Percentiles rank a stretch among this genome's conserved stretches.
These are phyloP conservation scores for Lathyrus aphaca DNA, from an alignment of 306 rosid genomes.

Conservation along the genomic window DNA sequence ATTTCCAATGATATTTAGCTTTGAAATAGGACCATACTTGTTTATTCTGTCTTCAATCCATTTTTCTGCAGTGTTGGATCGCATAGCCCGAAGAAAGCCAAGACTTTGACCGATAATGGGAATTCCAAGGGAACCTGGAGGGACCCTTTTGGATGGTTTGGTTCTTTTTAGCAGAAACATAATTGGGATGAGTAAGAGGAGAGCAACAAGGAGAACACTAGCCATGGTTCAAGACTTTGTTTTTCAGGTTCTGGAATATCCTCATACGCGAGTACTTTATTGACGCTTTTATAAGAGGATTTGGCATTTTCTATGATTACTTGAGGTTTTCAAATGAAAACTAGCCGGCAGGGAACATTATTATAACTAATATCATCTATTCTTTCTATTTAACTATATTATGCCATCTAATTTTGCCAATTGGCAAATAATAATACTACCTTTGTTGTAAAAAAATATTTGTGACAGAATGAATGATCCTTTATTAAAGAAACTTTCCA, in stretches of 20 bases:
- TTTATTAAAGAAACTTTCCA: too few relatives aligned
- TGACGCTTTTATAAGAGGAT: conserved; percentile 3
- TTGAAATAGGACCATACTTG: conserved; percentile 71
- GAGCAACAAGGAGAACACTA: conserved; percentile 26
- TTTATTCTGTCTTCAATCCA: conserved; percentile 58
- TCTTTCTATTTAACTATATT: not conserved
- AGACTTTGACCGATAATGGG: conserved; percentile 73
- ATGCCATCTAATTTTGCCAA: not conserved
- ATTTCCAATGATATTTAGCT: conserved; percentile 71
- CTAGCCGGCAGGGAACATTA: conserved; percentile 15
- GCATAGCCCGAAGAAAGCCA: conserved; percentile 59
- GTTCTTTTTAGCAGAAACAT: conserved; percentile 47
- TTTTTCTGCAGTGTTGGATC: conserved; percentile 63
- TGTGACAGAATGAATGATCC: too few relatives aligned
- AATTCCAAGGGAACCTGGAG: conserved; percentile 79
- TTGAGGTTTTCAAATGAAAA: not conserved
- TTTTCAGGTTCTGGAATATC: not conserved
- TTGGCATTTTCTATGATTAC: not conserved
- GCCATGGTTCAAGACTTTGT: conserved; percentile 43
- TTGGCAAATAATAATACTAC: not conserved
- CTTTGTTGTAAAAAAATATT: too few relatives aligned
- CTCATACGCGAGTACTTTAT: not conserved
- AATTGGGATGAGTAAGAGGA: conserved; percentile 52
- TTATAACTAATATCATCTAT: not conserved
- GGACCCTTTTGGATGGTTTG: conserved; percentile 49